Base-by-base conservation (phyloP, 2,329 filamentous ascomycete genomes). In the Ophiostoma novo-ulmi region DNA sequence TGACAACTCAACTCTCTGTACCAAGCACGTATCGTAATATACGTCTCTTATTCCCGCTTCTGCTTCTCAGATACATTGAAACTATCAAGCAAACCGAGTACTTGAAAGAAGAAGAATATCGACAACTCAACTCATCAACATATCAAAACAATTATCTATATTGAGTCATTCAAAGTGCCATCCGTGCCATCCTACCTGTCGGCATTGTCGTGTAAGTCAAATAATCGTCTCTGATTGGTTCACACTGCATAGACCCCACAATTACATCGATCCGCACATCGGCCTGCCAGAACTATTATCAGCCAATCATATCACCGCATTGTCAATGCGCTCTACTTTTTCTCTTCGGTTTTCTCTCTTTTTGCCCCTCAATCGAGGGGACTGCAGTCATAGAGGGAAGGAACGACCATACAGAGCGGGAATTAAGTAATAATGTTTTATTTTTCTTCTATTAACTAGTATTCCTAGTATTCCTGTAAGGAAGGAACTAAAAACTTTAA, bases 291-390 rank as follows among this genome's bases (percentile, higher is more conserved):
- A n/a, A 11, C 20, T 20, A 7, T 20, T 44, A 14, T 26, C 5
- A 67, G 22, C 64, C 64, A 67, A 67, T 67, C 64, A 67, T 14
- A 14, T 14, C 1, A 14, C 6, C 39, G 36, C 13, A 67, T 67
- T 67, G 64, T 20, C 64, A 67, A 67, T 26, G n/a, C 22, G 52
- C 22, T 26, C 52, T 26, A 26, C 52, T 58, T 26, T 26, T 58
- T 58, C 52, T 31, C 52, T 26, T 58, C 35, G 17, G 20, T 41
- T 67, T 41, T 67, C 64, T 66, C 20, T 41, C 17, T 65, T 65
- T 67, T 67, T 67, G 64, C 64, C 64, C 64, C 64, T 38, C 64
- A 65, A 11, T 58, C 8, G 52, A 58, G 52, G 39, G 52, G 52
- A 58, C 26, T 7, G 14, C n/a, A 35, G 61, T 39, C 61, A 36